phyloP scores from a whole-genome alignment of 169 alveolate species.

The Eimeria sp. region DNA sequence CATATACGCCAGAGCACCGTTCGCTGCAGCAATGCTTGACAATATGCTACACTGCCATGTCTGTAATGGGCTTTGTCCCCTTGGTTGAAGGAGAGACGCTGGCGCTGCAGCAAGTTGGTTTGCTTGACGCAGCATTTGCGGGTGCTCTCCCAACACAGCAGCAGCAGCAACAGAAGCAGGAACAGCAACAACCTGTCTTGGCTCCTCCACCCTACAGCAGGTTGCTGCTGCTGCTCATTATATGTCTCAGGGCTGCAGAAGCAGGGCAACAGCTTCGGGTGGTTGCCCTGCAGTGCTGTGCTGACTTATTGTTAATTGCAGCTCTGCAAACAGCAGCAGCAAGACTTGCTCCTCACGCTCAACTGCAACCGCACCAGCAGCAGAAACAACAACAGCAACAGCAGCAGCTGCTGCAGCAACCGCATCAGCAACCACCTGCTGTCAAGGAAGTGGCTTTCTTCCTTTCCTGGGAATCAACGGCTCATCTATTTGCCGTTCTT shows the following conservation, averaged over 20 bases:
- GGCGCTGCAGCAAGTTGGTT: neutral
- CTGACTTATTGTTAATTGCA: slow-evolving; percentile 41
- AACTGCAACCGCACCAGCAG: slow-evolving; percentile 15
- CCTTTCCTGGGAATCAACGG: slow-evolving; percentile 60
- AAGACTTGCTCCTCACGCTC: slow-evolving; percentile 41
- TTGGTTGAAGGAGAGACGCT: slow-evolving; percentile 7
- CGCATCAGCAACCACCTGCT: slow-evolving; percentile 1
- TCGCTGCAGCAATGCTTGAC: slow-evolving; percentile 22
- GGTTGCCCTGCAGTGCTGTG: slow-evolving; percentile 22
- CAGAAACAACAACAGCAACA: slow-evolving; percentile 1
- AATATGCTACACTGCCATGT: slow-evolving; percentile 32
- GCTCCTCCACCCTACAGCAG: slow-evolving; percentile 42
- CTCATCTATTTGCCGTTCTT: slow-evolving; percentile 10
- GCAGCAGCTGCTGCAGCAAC: slow-evolving; percentile 60
- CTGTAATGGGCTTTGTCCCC: slow-evolving; percentile 40
- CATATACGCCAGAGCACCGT: neutral
- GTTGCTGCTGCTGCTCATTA: slow-evolving; percentile 59
- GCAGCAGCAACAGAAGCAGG: slow-evolving; percentile 10
- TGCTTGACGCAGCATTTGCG: slow-evolving; percentile 26
- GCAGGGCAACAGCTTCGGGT: slow-evolving; percentile 42
- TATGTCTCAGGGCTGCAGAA: slow-evolving; percentile 61
- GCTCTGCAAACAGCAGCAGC: slow-evolving; percentile 68
- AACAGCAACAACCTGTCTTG: slow-evolving; percentile 3
- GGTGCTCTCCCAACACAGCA: slow-evolving; percentile 42
- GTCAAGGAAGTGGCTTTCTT: neutral